Percentiles rank a stretch among this genome's conserved stretches.
Conservation (phyloP, 225 moss, liverwort and hornwort species). For the Polytrichum formosum region DNA sequence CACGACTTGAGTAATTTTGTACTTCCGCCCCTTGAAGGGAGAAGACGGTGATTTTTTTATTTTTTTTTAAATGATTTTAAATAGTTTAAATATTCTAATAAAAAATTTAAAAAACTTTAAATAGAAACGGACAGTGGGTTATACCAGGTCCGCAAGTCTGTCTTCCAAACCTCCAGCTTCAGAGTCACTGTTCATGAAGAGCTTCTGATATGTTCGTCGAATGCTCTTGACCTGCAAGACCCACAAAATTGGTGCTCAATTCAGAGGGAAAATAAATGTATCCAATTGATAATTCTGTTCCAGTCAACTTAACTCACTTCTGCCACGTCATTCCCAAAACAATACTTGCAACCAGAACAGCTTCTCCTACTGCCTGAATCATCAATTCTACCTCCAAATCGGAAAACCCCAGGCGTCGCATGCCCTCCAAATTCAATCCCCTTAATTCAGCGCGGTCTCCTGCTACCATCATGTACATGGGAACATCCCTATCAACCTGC, state of each 20-base stretch:
- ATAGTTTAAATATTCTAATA: no score
- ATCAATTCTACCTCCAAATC: conserved; percentile 53
- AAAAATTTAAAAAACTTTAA: no score
- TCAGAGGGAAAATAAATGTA: no score
- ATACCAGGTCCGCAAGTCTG: conserved; percentile 69
- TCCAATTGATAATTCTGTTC: no score
- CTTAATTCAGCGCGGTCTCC: conserved; percentile 84
- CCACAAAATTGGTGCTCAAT: no score
- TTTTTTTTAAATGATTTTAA: no score
- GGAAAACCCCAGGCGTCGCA: conserved; percentile 87
- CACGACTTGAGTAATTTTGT: no score
- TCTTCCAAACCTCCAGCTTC: conserved; percentile 78
- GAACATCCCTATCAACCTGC: conserved; percentile 89
- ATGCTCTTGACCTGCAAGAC: conserved; percentile 75
- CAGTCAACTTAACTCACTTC: no score
- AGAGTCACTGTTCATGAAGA: conserved; percentile 81
- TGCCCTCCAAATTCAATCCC: conserved; percentile 87
- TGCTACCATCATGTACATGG: conserved; percentile 94
- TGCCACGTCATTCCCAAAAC: no score
- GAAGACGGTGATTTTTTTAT: no score
- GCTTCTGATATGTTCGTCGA: conserved; percentile 73
- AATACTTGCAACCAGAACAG: background rate
- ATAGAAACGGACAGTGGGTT: background rate
- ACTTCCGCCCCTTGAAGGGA: no score
- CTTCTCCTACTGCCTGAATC: background rate